A percentile compares a stretch with the other conserved stretches of the same genome.
These are phyloP conservation scores for Suillus luteus DNA, from an alignment of 768 basidiomycete species.

Conservation along the genomic window DNA sequence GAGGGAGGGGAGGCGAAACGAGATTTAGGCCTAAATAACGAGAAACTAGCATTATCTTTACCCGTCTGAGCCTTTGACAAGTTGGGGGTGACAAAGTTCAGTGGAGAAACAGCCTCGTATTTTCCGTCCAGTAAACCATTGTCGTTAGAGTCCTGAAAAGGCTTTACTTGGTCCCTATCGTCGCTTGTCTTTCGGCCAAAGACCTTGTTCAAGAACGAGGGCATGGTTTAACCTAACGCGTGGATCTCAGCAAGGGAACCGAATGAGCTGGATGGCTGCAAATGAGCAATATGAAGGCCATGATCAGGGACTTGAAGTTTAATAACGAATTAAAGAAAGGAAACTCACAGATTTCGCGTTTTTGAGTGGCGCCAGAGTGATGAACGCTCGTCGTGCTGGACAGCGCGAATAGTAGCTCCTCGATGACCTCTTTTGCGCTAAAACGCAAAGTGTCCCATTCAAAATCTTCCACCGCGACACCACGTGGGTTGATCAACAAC, in stretches of 20 bases:
- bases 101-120: constrained; percentile 68
- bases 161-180: constrained; percentile 41
- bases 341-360: background rate
- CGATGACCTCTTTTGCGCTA: background rate
- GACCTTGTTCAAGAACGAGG: constrained; percentile 77
- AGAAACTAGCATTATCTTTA: constrained; percentile 43
- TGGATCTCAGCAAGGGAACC: constrained; percentile 18
- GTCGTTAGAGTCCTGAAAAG: constrained; percentile 39
- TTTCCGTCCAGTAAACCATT: constrained; percentile 67
- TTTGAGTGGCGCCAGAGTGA: constrained; percentile 3
- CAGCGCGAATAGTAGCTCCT: background rate
- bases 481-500: constrained; percentile 7
- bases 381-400: constrained; percentile 1
- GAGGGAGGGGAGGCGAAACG: constrained; percentile 39
- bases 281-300: background rate
- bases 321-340: too few relatives aligned
- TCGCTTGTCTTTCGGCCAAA: constrained; percentile 73
- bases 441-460: background rate
- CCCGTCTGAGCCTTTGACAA: constrained; percentile 20
- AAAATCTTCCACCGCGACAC: background rate
- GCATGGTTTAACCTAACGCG: constrained; percentile 36
- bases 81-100: constrained; percentile 36
- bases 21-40: constrained; percentile 53
- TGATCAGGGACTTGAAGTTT: background rate
- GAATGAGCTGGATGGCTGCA: constrained; percentile 6